Evolutionary conservation across 208 protist species (phyloP), one percentile per base, ranked within the genome.

Genomic region (Leishmania amazonensis): DNA sequence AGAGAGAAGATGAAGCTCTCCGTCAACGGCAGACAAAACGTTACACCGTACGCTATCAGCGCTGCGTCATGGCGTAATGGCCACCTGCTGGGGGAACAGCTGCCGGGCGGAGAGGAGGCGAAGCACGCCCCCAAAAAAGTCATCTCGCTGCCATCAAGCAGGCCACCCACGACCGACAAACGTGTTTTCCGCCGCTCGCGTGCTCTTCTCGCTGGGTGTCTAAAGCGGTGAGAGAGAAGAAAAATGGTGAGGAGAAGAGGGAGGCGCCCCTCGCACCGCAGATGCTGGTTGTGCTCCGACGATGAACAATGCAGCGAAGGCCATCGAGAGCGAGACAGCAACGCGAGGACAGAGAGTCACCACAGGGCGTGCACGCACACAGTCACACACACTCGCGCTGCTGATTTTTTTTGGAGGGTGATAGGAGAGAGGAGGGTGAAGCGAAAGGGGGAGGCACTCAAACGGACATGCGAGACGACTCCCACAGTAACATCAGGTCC

Each of bases 401-500:
- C n/a, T 21, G 35, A 45, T 45, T 15, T 35, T 19, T n/a, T 13
- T 21, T 68, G 17, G 38, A 31, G 65, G 38, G 15, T 28, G n/a
- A 38, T 38, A 70, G 24, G 31, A 45, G 35, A 70, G 15, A 17
- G 7, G 40, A 47, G 42, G 42, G 8, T 1, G 21, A 21, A 49
- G 67, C 31, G 2, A 49, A 51, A 28, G 24, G 21, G 6, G 31
- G 42, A 73, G 17, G 8, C 28, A 2, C n/a, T 76, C 72, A 76
- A 60, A 58, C 21, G 13, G n/a, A 76, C 42, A 80, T 31, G 3
- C 70, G 68, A 4, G 81, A 85, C 0, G 81, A 81, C 62, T 85
- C 81, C 81, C 81, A 85, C 58, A 81, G 60, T 62, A 72, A 70
- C 81, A 85, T 76, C 67, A 85, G 35, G 35, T 85, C 81, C n/a